phyloP scores from a whole-genome alignment of 495 filamentous ascomycete genomes.

The Xylaria telfairii region DNA sequence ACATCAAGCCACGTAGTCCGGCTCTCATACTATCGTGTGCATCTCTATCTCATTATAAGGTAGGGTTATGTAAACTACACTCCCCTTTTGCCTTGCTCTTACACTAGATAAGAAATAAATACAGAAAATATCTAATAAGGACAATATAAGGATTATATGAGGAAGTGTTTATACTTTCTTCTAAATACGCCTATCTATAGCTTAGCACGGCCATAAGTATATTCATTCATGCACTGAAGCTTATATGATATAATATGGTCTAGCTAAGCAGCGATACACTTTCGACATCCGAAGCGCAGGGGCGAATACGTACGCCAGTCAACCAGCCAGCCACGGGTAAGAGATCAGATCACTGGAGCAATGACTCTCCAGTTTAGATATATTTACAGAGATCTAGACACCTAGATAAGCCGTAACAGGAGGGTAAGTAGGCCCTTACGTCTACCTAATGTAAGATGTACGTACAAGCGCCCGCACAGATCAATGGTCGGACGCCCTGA shows the following conservation, averaged over 20 bases:
- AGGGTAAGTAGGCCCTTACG: background rate
- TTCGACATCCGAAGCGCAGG: background rate
- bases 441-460: background rate
- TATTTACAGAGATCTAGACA: background rate
- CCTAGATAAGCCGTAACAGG: too few relatives aligned
- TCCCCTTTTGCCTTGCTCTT: too few relatives aligned
- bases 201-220: background rate
- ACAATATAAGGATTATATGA: too few relatives aligned
- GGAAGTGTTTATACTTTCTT: too few relatives aligned
- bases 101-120: too few relatives aligned
- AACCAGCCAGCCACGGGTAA: slow-evolving; percentile 9
- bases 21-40: too few relatives aligned
- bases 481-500: background rate
- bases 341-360: background rate
- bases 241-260: background rate
- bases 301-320: background rate
- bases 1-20: too few relatives aligned
- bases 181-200: background rate
- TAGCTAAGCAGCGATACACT: background rate
- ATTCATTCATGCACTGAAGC: background rate
- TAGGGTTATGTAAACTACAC: too few relatives aligned
- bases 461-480: background rate
- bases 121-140: too few relatives aligned
- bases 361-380: background rate
- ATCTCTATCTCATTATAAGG: too few relatives aligned